Base-by-base conservation (phyloP, 129 eudicot species). In the Gnaphalium uliginosum region DNA sequence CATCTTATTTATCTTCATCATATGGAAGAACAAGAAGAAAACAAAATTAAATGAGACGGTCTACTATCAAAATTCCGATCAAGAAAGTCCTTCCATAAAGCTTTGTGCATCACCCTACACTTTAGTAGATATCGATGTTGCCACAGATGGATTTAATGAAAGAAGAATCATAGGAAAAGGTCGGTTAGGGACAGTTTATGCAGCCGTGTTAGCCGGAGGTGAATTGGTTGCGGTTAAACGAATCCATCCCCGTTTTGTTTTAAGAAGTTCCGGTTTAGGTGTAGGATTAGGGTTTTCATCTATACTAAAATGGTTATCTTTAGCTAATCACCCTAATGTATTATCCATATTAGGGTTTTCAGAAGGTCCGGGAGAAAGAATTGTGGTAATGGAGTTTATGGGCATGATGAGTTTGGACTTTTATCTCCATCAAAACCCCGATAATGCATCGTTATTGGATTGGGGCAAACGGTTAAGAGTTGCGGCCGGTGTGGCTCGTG, bases 291-390 rank as follows among this genome's bases (percentile, higher is more conserved):
- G 91, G 19, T 93, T 94, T 66, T 81, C 90, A 11, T 65, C 97
- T 2, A 32, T 82, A 1, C 62, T 94, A 13, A 90, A 83, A 75
- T 76, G 88, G 77, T 74, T 94, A 7, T 85, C 97, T n/a, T 78
- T 83, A 57, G 93, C 89, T 43, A 86, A 83, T 25, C 91, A 89
- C 68, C 89, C 96, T 5, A 63, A 90, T 71, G 71, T 94, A 8
- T 89, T 90, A 39, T 82, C 96, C 21, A 85, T 94, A 70, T 43
- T 86, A 77, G 98, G 98, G 76, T 94, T 84, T 64, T 90, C 96
- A 0, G 91, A 94, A 76, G 98, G 86, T 4, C 97, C 96, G 0
- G 98, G 98, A 0, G 98, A 94, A 61, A 82, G 98, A 73, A 83
- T 94, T 25, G 87, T 93, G 30, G 81, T 93, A 15, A 86, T 81